Percentiles rank a stretch among this genome's conserved stretches.
These are phyloP conservation scores for Dendrobium catenatum DNA, from an alignment of 106 monocot species.

Conservation along the genomic window DNA sequence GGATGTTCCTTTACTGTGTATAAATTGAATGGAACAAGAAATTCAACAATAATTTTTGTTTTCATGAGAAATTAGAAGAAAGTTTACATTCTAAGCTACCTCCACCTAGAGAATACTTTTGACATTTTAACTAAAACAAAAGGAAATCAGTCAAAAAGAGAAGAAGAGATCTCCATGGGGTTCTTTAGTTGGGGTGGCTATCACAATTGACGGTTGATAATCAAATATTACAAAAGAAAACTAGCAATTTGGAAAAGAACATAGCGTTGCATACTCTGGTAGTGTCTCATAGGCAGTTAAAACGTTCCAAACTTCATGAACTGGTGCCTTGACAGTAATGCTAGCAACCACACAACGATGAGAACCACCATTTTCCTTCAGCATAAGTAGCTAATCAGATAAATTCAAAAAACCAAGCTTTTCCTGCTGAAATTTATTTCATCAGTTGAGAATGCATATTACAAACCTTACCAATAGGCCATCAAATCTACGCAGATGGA, in stretches of 20 bases:
- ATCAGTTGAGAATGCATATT: background rate
- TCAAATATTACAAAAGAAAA: background rate
- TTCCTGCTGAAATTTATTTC: background rate
- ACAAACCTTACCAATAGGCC: slow-evolving; percentile 64
- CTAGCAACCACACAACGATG: slow-evolving; percentile 86
- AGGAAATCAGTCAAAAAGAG: background rate
- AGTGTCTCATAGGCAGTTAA: slow-evolving; percentile 82
- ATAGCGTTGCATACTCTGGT: slow-evolving; percentile 59
- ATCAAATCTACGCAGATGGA: slow-evolving; percentile 94
- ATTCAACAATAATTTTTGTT: background rate
- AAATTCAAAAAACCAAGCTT: background rate
- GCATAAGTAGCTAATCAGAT: slow-evolving; percentile 23
- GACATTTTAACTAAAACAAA: background rate
- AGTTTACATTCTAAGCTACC: background rate
- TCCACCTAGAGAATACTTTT: background rate
- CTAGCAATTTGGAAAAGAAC: background rate
- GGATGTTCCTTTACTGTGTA: background rate
- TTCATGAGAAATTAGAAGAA: background rate
- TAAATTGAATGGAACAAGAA: background rate
- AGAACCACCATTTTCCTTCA: slow-evolving; percentile 91
- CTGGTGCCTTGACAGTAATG: slow-evolving; percentile 91
- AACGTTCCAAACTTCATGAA: slow-evolving; percentile 78
- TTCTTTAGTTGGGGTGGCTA: background rate
- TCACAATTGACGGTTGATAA: background rate
- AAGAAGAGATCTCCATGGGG: background rate